Evolutionary conservation across 352 stramenopile genomes (phyloP), one percentile per base, ranked within the genome.

Genomic region (Globisporangium cystogenes): DNA sequence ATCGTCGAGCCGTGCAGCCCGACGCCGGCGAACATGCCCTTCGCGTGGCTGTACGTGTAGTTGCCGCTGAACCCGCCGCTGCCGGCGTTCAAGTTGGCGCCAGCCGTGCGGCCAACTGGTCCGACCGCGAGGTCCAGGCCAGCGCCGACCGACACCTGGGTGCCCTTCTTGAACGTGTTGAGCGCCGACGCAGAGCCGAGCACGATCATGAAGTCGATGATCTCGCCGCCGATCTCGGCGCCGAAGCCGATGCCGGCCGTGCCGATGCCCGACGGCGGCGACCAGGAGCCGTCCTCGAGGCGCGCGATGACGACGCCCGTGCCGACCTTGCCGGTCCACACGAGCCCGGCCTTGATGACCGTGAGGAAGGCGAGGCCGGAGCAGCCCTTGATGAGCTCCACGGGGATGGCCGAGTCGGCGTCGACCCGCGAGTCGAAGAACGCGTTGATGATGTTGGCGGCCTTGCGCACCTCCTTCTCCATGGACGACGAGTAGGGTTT

Each of bases 121-220:
- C 85, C 85, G 3, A 93, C 67, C 0, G 84, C 80, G 41, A 95
- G 60, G 27, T 95, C 84, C 21, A 95, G 42, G 0, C 80, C 84
- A 2, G 84, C 82, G 36, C 84, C 84, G 11, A 95, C 72, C 3
- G 77, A 90, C 23, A 93, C 72, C 48, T 95, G 84, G 27, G 80
- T 88, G 31, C 82, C 82, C 49, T 85, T 85, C 57, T 91, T 93
- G 64, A 95, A 95, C 39, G 76, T 90, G 24, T 85, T 76, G 40
- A 95, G 74, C 39, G 84, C 80, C 37, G 57, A 70, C 4, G 55
- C 59, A 0, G 85, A 94, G 65, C 82, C 81, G 40, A 95, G 61
- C 4, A 95, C 67, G 63, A 95, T 95, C 76, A 95, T 90, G 46
- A 93, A 95, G 44, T 95, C 83, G 57, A 93, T 76, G 60, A 95